Percentiles rank a stretch among this genome's conserved stretches.
Evolutionary conservation across 257 asterid species (phyloP).

Genomic region (Marsdenia floribunda): DNA sequence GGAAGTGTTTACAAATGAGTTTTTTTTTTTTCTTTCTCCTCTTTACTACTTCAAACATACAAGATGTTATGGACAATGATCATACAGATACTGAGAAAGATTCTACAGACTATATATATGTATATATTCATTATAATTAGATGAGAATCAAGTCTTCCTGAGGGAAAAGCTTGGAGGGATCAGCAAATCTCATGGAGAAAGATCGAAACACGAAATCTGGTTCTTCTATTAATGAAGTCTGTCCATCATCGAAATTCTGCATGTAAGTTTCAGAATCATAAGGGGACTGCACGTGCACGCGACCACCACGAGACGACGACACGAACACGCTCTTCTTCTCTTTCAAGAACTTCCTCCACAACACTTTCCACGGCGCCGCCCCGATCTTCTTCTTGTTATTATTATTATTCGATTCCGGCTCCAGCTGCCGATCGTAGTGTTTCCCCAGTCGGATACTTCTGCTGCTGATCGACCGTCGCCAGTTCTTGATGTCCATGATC

Average conservation of each 20-base stretch:
- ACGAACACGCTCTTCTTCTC: constrained; percentile 10
- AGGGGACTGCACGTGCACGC: constrained; percentile 9
- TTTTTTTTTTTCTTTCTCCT: too few relatives aligned
- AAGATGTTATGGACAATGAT: background rate
- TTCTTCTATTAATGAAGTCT: constrained; percentile 9
- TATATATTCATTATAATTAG: background rate
- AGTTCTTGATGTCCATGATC: constrained; percentile 20
- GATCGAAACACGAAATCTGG: constrained; percentile 20
- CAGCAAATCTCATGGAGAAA: constrained; percentile 23
- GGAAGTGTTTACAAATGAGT: background rate
- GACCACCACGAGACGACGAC: background rate
- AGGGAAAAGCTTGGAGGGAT: constrained; percentile 20
- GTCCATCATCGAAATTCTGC: constrained; percentile 25
- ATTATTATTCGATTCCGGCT: background rate
- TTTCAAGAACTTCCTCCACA: constrained; percentile 24
- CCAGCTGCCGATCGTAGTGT: background rate
- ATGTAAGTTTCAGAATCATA: constrained; percentile 19
- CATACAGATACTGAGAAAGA: background rate
- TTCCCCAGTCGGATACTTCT: constrained; percentile 12
- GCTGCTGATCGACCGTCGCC: constrained; percentile 15
- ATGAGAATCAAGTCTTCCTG: background rate
- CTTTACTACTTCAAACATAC: background rate
- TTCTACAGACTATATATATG: background rate
- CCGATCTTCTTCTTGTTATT: background rate
- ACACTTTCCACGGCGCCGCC: constrained; percentile 12